phyloP scores from a whole-genome alignment of 2,329 filamentous ascomycete species.

The Ramichloridium luteum region DNA sequence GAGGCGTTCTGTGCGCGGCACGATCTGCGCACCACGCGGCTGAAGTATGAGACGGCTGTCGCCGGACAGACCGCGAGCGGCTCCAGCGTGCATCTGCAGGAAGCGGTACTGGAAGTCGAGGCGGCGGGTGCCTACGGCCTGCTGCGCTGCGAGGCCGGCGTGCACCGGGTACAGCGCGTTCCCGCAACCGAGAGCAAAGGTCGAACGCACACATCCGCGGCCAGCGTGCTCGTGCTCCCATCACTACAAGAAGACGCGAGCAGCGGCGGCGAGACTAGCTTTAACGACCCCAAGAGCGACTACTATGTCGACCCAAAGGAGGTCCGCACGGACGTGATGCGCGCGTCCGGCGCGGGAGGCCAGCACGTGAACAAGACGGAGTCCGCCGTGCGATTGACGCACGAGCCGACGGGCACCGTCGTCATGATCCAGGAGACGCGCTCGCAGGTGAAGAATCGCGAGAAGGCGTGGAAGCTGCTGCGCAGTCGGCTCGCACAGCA shows the following conservation, averaged over 20 bases:
- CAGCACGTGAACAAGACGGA: conserved; percentile 99
- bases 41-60: conserved; percentile 64
- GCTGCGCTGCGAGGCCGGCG: conserved; percentile 79
- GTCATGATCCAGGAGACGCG: conserved; percentile 89
- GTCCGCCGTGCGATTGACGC: conserved; percentile 84
- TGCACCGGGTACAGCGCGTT: conserved; percentile 88
- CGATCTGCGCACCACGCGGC: conserved; percentile 52
- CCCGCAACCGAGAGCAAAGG: conserved; percentile 85
- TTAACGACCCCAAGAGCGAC: conserved; percentile 76
- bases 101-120: conserved; percentile 77
- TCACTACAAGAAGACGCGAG: conserved; percentile 52
- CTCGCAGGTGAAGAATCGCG: conserved; percentile 80
- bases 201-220: conserved; percentile 84
- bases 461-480: conserved; percentile 74
- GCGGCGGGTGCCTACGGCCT: conserved; percentile 65
- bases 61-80: conserved; percentile 39
- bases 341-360: conserved; percentile 79
- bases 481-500: conserved; percentile 70
- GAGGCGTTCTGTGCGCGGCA: conserved; percentile 58
- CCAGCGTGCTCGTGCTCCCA: conserved; percentile 82
- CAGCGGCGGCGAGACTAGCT: conserved; percentile 43
- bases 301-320: conserved; percentile 82
- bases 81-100: conserved; percentile 57
- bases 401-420: conserved; percentile 72
- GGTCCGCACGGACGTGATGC: conserved; percentile 77